Percentiles rank a stretch among this genome's conserved stretches.
These are phyloP conservation scores for Boletus eberwhitei DNA, from an alignment of 768 basidiomycete genomes.

Conservation along the genomic window DNA sequence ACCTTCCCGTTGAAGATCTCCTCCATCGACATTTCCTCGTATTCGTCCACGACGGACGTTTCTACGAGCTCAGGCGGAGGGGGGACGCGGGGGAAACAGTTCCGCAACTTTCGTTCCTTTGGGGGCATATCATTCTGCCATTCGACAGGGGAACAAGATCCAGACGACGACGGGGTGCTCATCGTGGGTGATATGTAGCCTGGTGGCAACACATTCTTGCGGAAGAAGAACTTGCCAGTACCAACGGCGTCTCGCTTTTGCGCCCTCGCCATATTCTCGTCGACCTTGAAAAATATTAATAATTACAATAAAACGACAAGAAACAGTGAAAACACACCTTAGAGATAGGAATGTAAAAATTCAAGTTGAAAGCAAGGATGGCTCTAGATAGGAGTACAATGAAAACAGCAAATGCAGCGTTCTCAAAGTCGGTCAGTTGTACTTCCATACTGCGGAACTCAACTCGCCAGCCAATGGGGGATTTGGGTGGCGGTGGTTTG, in stretches of 20 bases:
- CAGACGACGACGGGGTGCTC: constrained; percentile 46
- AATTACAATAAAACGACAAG: not conserved
- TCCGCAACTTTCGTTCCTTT: constrained; percentile 66
- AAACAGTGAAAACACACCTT: constrained; percentile 50
- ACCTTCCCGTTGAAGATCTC: constrained; percentile 97
- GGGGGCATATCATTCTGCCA: constrained; percentile 31
- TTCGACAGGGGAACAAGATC: constrained; percentile 35
- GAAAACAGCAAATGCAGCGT: constrained; percentile 95
- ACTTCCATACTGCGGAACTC: constrained; percentile 99
- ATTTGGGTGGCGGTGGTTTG: constrained; percentile 94
- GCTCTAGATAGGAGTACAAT: constrained; percentile 92
- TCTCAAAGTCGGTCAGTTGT: constrained; percentile 98
- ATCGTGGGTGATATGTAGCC: constrained; percentile 37
- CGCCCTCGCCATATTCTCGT: constrained; percentile 92
- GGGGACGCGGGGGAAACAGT: constrained; percentile 60
- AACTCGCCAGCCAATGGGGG: constrained; percentile 94
- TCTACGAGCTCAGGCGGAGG: constrained; percentile 51
- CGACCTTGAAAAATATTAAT: constrained; percentile 68
- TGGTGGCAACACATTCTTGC: constrained; percentile 75
- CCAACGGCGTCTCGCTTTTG: constrained; percentile 78
- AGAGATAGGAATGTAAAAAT: constrained; percentile 96
- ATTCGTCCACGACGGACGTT: constrained; percentile 71
- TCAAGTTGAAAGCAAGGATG: constrained; percentile 86
- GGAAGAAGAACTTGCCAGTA: constrained; percentile 82
- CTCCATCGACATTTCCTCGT: constrained; percentile 86